Base-by-base conservation (phyloP, 2,329 filamentous ascomycete species). In the Tolypocladium paradoxum region DNA sequence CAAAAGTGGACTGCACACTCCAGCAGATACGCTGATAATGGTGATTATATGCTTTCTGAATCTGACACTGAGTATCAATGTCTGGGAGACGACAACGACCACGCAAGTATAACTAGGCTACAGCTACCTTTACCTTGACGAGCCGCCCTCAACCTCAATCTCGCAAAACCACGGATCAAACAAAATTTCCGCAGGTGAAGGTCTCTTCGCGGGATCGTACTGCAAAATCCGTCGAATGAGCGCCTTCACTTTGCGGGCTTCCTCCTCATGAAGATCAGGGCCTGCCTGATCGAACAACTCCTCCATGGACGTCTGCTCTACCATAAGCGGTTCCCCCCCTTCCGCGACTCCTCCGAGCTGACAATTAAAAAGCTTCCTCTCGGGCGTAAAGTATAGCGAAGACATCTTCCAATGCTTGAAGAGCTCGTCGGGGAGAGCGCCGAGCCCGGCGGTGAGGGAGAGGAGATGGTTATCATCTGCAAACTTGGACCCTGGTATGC, bases 181-280 rank as follows among this genome's bases (percentile, higher is more conserved):
- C 52, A 67, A 35, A 35, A 67, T 49, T n/a, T 68, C 61, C 12
- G 55, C 53, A 48, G 64, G 35, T 36, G 61, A 62, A 22, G 63
- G 65, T 50, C 66, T 52, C 45, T 65, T 60, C 18, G 47, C 54
- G 6, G 62, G 61, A 57, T 68, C 61, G 43, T 68, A 69, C 31
- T 64, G 61, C 53, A 69, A 51, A 52, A 66, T 65, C 49, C 62
- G 38, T 36, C 63, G 57, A 51, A 69, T 56, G 16, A 68, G 59
- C 38, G 34, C 34, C 55, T 67, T 68, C 3, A 62, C 55, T 34
- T 56, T 49, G 12, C 27, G 14, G 1, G 58, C 58, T 45, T 68
- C 62, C 22, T 61, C 60, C 53, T 63, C 51, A 12, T 57, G 55
- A 33, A 64, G 3, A 12, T 64, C 59, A 3, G 59, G 61, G 2